phyloP scores from a whole-genome alignment of 495 filamentous ascomycete species.

The Neurospora sp. region DNA sequence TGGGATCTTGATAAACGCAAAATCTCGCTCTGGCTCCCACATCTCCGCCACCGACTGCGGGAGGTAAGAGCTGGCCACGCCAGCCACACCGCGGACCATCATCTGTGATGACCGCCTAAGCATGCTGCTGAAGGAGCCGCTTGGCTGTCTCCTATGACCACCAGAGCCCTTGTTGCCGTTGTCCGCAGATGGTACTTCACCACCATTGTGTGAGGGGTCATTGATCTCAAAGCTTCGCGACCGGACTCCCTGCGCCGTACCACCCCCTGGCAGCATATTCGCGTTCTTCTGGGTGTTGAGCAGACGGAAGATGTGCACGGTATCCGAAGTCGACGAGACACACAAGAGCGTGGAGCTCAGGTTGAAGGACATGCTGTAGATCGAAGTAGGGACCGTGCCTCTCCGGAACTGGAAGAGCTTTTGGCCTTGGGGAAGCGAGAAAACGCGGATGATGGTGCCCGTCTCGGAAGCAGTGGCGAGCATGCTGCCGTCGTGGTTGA shows the following conservation, averaged over 20 bases:
- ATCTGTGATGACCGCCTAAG: slow-evolving; percentile 94
- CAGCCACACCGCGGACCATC: slow-evolving; percentile 81
- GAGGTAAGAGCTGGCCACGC: slow-evolving; percentile 81
- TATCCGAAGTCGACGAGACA: slow-evolving; percentile 92
- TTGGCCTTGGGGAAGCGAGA: slow-evolving; percentile 76
- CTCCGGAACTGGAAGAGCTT: slow-evolving; percentile 93
- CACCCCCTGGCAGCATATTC: background rate
- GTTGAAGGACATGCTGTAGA: slow-evolving; percentile 99
- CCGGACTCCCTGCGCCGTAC: slow-evolving; percentile 19
- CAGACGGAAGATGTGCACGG: slow-evolving; percentile 92
- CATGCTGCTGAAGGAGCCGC: slow-evolving; percentile 71
- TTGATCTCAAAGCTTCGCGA: slow-evolving; percentile 37
- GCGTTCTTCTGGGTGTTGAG: slow-evolving; percentile 9
- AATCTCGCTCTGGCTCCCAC: slow-evolving; percentile 92
- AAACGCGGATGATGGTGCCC: slow-evolving; percentile 93
- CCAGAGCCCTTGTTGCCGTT: slow-evolving; percentile 19
- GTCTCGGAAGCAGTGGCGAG: slow-evolving; percentile 94
- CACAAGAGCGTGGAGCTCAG: slow-evolving; percentile 84
- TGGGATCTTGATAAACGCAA: slow-evolving; percentile 93
- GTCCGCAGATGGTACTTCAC: slow-evolving; percentile 27
- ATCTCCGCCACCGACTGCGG: slow-evolving; percentile 90
- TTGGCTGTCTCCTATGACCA: slow-evolving; percentile 34
- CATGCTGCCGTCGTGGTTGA: slow-evolving; percentile 88
- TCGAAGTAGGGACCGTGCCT: slow-evolving; percentile 85
- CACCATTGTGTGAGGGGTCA: slow-evolving; percentile 31